Evolutionary conservation across 2,329 filamentous ascomycete species (phyloP).

Genomic region (Fusarium sp.): DNA sequence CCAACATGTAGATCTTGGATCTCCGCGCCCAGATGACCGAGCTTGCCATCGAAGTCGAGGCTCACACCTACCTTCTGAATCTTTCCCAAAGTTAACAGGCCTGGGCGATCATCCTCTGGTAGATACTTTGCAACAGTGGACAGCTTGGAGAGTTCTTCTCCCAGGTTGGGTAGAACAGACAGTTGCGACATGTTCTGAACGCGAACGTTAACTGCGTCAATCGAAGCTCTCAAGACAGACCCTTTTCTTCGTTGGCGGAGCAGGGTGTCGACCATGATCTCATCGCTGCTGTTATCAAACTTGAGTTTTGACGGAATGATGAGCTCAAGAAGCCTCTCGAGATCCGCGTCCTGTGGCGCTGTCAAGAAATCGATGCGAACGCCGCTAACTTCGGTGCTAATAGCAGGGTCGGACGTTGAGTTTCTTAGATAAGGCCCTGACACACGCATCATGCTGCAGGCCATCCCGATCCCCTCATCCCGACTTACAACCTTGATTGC

Average conservation of each 20-base stretch:
- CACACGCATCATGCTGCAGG: constrained; percentile 82
- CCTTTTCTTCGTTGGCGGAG: constrained; percentile 90
- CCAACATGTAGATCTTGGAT: constrained; percentile 78
- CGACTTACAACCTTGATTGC: constrained; percentile 87
- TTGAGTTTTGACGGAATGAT: constrained; percentile 94
- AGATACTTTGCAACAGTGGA: constrained; percentile 94
- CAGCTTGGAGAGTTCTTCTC: constrained; percentile 84
- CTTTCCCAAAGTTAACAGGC: constrained; percentile 81
- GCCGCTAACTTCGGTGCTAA: constrained; percentile 74
- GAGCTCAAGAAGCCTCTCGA: constrained; percentile 86
- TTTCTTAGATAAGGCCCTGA: constrained; percentile 77
- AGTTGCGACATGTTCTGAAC: constrained; percentile 77
- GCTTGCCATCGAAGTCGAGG: constrained; percentile 75
- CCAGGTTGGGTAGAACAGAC: constrained; percentile 78
- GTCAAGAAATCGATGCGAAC: constrained; percentile 81
- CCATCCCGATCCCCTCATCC: constrained; percentile 79
- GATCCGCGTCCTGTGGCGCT: constrained; percentile 82
- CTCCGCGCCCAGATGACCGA: constrained; percentile 76
- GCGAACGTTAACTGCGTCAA: constrained; percentile 75
- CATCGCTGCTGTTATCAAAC: constrained; percentile 87
- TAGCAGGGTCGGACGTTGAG: constrained; percentile 70
- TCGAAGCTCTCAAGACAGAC: constrained; percentile 80
- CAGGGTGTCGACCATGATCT: constrained; percentile 94
- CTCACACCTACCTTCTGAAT: constrained; percentile 75
- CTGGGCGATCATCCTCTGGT: constrained; percentile 94